Base-by-base conservation (phyloP, 805 yeast genomes). In the Sugiyamaella boreocaroliniensis region DNA sequence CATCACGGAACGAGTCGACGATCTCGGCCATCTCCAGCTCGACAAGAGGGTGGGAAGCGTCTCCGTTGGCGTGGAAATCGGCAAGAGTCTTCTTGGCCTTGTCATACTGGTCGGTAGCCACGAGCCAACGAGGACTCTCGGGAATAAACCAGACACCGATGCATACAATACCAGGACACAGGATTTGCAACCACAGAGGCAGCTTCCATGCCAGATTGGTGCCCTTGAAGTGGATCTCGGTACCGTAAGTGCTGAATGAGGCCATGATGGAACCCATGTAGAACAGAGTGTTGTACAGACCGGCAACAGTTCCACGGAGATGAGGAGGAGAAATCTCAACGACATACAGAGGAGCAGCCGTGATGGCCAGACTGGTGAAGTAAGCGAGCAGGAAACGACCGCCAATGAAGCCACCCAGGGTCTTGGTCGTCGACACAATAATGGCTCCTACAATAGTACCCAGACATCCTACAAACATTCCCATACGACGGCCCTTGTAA, bases 101-200 rank as follows among this genome's bases (percentile, higher is more conserved):
- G 69, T 70, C 61, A 74, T 74, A 55, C 68, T 75, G 53, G 66
- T 85, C 85, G 58, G 83, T 82, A 60, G 80, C 81, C 4, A 89
- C 89, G 63, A 79, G 82, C 70, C 77, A 89, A 54, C 97, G 75
- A 0, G 97, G 96, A 43, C 89, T 80, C 68, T 89, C 97, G 0
- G 97, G 97, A 15, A 89, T 69, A 42, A 81, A 77, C 43, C 79
- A 63, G 40, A 73, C 63, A 22, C 74, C 72, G 16, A 40, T 26
- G 18, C 45, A 20, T 2, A 49, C 53, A n/a, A 53, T 41, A 4
- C 56, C 55, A 3, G 59, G 59, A 18, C 48, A 45, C 37, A 55
- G 32, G 16, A 52, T 16, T 40, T 55, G 58, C 12, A 57, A 47
- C 61, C 61, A 58, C 34, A 57, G 48, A 12, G 61, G 57, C 14